Conservation (phyloP, 2,329 filamentous ascomycete genomes). For the Tolypocladium ophioglossoides region DNA sequence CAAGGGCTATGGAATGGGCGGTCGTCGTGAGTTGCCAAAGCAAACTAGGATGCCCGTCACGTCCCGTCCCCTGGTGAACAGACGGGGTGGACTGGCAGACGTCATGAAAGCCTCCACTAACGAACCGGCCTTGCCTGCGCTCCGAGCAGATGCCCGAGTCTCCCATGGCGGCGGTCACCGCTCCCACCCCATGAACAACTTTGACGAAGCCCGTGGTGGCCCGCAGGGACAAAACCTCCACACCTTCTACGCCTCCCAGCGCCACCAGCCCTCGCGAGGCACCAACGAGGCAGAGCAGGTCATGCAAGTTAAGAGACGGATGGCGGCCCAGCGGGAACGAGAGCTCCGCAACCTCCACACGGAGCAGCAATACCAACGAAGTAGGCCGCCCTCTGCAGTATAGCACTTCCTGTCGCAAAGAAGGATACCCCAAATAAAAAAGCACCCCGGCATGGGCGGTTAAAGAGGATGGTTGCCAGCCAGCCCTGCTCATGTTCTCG, state of each 20-base stretch:
- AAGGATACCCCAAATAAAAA: constrained; percentile 26
- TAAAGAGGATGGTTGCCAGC: constrained; percentile 7
- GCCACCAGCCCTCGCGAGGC: constrained; percentile 77
- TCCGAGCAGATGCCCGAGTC: constrained; percentile 56
- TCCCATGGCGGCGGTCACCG: constrained; percentile 53
- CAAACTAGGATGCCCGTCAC: neutral
- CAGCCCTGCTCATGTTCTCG: constrained; percentile 4
- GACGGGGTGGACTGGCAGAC: constrained; percentile 7
- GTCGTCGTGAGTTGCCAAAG: constrained; percentile 56
- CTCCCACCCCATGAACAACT: constrained; percentile 78
- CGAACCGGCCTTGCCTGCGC: constrained; percentile 11
- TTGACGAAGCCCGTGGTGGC: constrained; percentile 54
- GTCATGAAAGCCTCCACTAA: neutral
- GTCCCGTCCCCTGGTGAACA: neutral
- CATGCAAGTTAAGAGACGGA: constrained; percentile 97
- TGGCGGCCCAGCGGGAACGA: constrained; percentile 97
- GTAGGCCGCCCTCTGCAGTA: constrained; percentile 76
- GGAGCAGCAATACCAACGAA: constrained; percentile 99
- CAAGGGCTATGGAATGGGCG: constrained; percentile 68
- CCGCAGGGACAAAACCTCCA: constrained; percentile 69
- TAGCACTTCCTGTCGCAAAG: constrained; percentile 39
- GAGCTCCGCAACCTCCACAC: constrained; percentile 99
- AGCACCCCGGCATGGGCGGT: constrained; percentile 10
- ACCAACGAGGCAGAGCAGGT: constrained; percentile 91
- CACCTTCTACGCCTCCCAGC: constrained; percentile 88